Evolutionary conservation across 768 basidiomycete genomes (phyloP).

Genomic region (Lyophyllum semitale): DNA sequence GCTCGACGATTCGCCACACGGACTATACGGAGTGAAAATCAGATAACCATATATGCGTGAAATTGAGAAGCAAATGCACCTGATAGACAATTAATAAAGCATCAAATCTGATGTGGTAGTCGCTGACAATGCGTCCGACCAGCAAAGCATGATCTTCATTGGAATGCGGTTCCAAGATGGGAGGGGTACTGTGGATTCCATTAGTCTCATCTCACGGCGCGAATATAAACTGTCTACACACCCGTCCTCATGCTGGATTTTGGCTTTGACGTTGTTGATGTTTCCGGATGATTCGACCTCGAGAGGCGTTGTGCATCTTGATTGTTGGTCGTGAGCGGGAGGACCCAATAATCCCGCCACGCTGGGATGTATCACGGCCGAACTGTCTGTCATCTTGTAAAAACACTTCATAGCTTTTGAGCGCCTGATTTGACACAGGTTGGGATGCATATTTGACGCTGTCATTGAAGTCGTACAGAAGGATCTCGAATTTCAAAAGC

Average conservation of each 20-base stretch:
- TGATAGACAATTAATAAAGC: constrained; percentile 94
- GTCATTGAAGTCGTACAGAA: no score
- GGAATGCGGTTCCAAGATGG: constrained; percentile 97
- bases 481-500: no score
- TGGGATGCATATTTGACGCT: no score
- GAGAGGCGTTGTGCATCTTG: constrained; percentile 78
- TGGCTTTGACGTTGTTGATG: constrained; percentile 92
- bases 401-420: no score
- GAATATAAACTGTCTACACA: constrained; percentile 27
- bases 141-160: constrained; percentile 98
- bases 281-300: constrained; percentile 97
- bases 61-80: constrained; percentile 48
- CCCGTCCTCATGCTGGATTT: constrained; percentile 64
- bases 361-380: no score
- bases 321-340: constrained; percentile 13
- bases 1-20: constrained; percentile 99
- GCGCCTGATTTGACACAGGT: no score
- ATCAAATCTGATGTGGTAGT: constrained; percentile 99
- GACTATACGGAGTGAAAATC: constrained; percentile 46
- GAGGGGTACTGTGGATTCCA: constrained; percentile 66
- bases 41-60: not conserved
- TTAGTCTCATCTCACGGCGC: not conserved
- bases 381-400: no score
- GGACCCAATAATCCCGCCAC: constrained; percentile 14
- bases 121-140: constrained; percentile 93